Evolutionary conservation across 2,329 filamentous ascomycete species (phyloP), one percentile per base, ranked within the genome.

Genomic region (Ilyonectria destructans): DNA sequence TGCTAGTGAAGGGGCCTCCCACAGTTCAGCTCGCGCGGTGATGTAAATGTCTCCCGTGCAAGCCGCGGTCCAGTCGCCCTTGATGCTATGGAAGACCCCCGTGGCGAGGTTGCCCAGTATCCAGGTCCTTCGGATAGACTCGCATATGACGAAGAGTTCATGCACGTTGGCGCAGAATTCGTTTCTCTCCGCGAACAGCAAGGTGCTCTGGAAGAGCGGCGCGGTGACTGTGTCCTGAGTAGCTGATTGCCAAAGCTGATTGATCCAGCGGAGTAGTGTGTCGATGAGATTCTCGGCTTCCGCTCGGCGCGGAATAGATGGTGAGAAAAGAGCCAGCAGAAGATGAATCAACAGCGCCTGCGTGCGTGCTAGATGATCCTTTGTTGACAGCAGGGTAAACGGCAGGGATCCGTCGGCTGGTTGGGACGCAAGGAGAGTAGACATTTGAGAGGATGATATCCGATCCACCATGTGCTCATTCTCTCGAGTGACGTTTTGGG

Each of bases 331-430:
- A 4, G 58, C 48, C 10, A 61, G 46, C 0, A 61, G 19, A 10
- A 61, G 35, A 17, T 61, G 58, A 3, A 61, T 61, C 4, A 61
- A 21, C 15, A 61, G 48, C 1, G 58, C 58, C n/a, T 61, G 58
- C 6, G 58, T 61, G 15, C 58, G 58, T 4, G 58, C 48, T 2
- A 61, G 48, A 21, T 61, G 58, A 10, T 37, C 35, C 13, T 10
- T 37, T 3, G 35, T 37, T 10, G 35, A 37, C 6, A 37, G 35
- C 35, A 37, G 10, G 35, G 35, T 10, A 4, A 15, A 37, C 3
- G 13, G 13, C 8, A 37, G 3, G 13, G 35, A 13, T 6, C 13
- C 35, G 6, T 3, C 8, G 13, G 35, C 35, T 3, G 35, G 35
- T 10, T 37, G 35, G 13, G 5, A 37, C 6, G 6, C 35, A 13